These are phyloP conservation scores for Pythium grandisporangium DNA, from an alignment of 352 stramenopile genomes.

Conservation along the genomic window DNA sequence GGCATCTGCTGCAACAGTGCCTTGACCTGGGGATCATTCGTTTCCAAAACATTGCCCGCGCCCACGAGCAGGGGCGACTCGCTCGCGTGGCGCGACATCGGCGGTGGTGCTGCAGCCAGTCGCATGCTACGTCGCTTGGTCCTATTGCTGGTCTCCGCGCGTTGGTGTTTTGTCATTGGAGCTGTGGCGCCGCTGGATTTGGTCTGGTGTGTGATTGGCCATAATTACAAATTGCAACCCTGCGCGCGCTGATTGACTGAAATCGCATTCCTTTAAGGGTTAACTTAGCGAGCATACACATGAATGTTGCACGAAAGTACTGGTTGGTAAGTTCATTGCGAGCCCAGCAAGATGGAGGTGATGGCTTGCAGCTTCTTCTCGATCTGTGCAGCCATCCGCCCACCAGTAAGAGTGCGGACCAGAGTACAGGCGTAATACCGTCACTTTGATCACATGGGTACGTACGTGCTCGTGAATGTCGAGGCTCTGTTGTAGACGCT, in stretches of 20 bases:
- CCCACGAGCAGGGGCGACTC: slow-evolving; percentile 12
- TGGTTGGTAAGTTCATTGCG: slow-evolving; percentile 2
- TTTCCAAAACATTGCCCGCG: not conserved
- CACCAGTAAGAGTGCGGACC: not conserved
- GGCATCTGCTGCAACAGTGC: slow-evolving; percentile 14
- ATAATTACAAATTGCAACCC: too few relatives aligned
- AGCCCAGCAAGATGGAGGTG: slow-evolving; percentile 12
- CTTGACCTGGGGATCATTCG: slow-evolving; percentile 28
- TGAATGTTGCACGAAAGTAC: slow-evolving; percentile 12
- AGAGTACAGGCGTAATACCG: not conserved
- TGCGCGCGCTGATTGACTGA: too few relatives aligned
- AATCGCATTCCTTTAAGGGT: too few relatives aligned
- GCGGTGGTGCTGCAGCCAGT: not conserved
- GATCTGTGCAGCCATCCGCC: slow-evolving; percentile 1
- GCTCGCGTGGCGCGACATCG: not conserved
- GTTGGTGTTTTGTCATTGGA: not conserved
- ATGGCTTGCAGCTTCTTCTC: slow-evolving; percentile 13
- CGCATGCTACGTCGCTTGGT: not conserved
- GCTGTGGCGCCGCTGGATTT: not conserved
- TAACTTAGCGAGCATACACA: too few relatives aligned
- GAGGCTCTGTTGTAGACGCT: slow-evolving; percentile 5
- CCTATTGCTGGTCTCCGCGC: not conserved
- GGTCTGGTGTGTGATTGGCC: too few relatives aligned
- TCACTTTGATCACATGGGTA: not conserved
- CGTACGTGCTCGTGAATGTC: slow-evolving; percentile 10